Evolutionary conservation across 2,329 filamentous ascomycete species (phyloP).

Genomic region (Verruconis gallopava): DNA sequence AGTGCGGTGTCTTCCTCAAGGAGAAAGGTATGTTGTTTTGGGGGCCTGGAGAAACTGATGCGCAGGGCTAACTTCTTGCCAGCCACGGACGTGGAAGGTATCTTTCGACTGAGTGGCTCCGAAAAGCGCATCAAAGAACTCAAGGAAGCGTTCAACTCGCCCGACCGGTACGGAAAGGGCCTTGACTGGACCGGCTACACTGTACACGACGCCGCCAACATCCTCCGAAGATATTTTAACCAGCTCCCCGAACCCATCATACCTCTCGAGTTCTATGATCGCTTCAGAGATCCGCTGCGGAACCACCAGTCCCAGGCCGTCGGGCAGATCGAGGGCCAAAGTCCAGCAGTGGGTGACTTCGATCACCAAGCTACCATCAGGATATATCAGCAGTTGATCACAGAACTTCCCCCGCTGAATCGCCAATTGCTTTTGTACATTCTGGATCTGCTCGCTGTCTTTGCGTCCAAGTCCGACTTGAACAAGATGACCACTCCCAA

Average conservation of each 20-base stretch:
- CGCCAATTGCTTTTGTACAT: conserved; percentile 91
- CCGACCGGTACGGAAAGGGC: conserved; percentile 90
- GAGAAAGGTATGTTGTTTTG: conserved; percentile 90
- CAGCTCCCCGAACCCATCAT: conserved; percentile 95
- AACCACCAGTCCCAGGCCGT: conserved; percentile 56
- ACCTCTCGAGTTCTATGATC: conserved; percentile 81
- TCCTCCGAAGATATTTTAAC: conserved; percentile 88
- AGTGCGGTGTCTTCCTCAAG: conserved; percentile 93
- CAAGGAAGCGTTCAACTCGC: conserved; percentile 82
- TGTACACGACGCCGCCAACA: conserved; percentile 95
- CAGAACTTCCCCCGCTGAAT: conserved; percentile 82
- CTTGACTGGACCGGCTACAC: conserved; percentile 96
- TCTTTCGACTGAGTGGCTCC: conserved; percentile 89
- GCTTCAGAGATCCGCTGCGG: conserved; percentile 73
- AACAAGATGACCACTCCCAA: conserved; percentile 97
- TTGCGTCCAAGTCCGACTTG: conserved; percentile 89
- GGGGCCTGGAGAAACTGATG: no score
- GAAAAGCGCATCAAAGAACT: conserved; percentile 98
- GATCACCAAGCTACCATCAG: conserved; percentile 63
- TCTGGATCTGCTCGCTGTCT: conserved; percentile 86
- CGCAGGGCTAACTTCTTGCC: no score
- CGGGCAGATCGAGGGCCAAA: conserved; percentile 48
- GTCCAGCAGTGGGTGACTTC: conserved; percentile 61
- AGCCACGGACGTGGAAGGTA: conserved; percentile 93
- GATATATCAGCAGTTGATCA: conserved; percentile 81